Evolutionary conservation across 495 filamentous ascomycete species (phyloP).

Genomic region (Talaromyces wortmannii): DNA sequence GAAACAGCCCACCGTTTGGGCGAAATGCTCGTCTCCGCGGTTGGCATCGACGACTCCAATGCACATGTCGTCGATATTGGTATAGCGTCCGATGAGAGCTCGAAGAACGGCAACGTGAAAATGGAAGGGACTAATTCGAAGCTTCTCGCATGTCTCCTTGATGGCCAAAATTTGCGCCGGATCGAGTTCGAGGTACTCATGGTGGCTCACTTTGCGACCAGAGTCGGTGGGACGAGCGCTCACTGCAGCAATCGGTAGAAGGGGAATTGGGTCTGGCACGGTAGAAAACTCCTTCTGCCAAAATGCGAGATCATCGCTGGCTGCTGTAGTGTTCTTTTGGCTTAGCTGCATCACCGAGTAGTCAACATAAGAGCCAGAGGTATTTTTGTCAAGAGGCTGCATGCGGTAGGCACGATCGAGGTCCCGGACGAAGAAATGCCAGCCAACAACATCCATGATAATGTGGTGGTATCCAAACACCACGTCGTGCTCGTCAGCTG

Average conservation of each 20-base stretch:
- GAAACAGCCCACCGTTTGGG: constrained; percentile 32
- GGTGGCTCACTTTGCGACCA: background rate
- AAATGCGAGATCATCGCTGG: background rate
- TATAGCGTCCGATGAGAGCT: constrained; percentile 12
- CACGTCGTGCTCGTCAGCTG: constrained; percentile 3
- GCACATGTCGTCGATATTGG: constrained; percentile 19
- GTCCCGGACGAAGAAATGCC: constrained; percentile 17
- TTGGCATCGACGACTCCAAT: constrained; percentile 33
- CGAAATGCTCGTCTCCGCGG: constrained; percentile 19
- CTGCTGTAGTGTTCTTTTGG: background rate
- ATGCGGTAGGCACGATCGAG: constrained; percentile 16
- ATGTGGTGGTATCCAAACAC: constrained; percentile 24
- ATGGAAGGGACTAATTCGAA: constrained; percentile 21
- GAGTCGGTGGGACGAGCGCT: background rate
- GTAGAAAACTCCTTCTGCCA: background rate
- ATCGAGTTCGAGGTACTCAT: no score
- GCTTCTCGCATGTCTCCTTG: constrained; percentile 1
- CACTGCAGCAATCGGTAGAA: background rate
- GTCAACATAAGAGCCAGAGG: background rate
- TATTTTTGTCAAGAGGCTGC: background rate
- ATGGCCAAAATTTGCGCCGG: background rate
- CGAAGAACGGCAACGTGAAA: constrained; percentile 21
- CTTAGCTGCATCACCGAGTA: background rate
- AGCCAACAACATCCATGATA: constrained; percentile 23
- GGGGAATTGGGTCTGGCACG: background rate